Conservation (phyloP, 2,329 filamentous ascomycete genomes). For the Calonectria henricotiae region DNA sequence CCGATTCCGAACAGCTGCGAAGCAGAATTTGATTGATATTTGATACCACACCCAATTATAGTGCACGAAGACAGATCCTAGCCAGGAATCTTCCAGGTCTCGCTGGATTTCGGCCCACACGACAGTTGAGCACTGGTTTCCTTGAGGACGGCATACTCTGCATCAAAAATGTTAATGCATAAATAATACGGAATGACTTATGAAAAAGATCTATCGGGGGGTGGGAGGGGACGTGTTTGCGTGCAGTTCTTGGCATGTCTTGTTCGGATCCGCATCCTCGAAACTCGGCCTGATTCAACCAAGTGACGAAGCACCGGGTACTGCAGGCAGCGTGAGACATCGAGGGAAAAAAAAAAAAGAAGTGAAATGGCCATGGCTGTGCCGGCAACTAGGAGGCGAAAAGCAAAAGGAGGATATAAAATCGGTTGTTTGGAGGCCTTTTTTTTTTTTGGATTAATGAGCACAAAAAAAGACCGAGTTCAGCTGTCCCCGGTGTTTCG, state of each 20-base stretch:
- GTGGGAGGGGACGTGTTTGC: background rate
- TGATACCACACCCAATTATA: background rate
- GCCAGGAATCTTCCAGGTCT: background rate
- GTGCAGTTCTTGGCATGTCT: background rate
- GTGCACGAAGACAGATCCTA: background rate
- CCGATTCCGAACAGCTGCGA: background rate
- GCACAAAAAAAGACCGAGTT: constrained; percentile 13
- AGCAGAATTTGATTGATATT: constrained; percentile 14
- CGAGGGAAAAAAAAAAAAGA: constrained; percentile 1
- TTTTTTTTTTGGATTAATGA: background rate
- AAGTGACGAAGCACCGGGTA: background rate
- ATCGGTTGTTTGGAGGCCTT: background rate
- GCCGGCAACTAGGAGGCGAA: constrained; percentile 10
- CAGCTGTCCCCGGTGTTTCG: background rate
- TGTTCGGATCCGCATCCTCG: background rate
- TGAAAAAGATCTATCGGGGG: background rate
- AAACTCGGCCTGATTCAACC: constrained; percentile 1
- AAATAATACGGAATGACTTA: constrained; percentile 15
- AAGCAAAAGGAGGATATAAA: constrained; percentile 5
- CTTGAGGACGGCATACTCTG: background rate
- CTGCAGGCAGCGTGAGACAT: background rate
- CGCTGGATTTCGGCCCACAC: background rate
- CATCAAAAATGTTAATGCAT: constrained; percentile 14
- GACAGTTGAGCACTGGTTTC: background rate
- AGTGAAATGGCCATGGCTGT: background rate